A percentile compares a stretch with the other conserved stretches of the same genome.
Conservation (phyloP, 192 early-diverging fungal species). For the Kickxella alabastrina region DNA sequence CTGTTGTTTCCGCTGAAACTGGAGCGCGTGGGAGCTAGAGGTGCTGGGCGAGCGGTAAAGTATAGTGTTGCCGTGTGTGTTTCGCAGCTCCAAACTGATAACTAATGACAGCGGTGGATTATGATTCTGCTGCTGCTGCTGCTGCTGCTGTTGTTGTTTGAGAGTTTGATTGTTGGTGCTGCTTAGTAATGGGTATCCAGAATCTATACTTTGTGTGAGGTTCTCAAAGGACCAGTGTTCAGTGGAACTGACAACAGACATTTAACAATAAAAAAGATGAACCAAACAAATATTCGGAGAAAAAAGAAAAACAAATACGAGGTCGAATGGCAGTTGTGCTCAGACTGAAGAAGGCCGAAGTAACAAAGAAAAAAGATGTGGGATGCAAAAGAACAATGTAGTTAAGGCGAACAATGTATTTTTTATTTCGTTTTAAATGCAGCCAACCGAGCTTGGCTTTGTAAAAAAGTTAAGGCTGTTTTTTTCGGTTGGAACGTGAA, state of each 20-base stretch:
- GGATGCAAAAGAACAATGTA: neutral
- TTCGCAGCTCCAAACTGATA: conserved; percentile 16
- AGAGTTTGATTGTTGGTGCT: neutral
- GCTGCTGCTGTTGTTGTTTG: neutral
- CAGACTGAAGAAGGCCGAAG: conserved; percentile 1
- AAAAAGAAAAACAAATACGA: neutral
- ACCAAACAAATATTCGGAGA: neutral
- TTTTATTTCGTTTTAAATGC: too few species aligned
- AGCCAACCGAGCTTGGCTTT: too few species aligned
- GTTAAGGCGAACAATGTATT: too few species aligned
- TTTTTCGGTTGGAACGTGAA: too few species aligned
- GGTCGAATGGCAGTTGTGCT: too few species aligned
- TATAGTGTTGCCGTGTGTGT: conserved; percentile 1
- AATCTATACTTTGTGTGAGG: conserved; percentile 46
- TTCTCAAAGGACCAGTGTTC: conserved; percentile 53
- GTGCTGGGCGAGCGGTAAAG: conserved; percentile 27
- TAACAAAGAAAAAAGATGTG: conserved; percentile 1
- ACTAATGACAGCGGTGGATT: conserved; percentile 43
- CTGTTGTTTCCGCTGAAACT: conserved; percentile 17
- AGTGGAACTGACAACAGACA: conserved; percentile 61
- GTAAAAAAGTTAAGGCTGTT: too few species aligned
- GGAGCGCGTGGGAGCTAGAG: conserved; percentile 17
- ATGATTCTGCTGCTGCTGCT: conserved; percentile 16
- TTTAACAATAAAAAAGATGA: conserved; percentile 12
- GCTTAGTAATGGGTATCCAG: conserved; percentile 21